These are phyloP conservation scores for Suillus tomentosus DNA, from an alignment of 768 basidiomycete genomes.

Conservation along the genomic window DNA sequence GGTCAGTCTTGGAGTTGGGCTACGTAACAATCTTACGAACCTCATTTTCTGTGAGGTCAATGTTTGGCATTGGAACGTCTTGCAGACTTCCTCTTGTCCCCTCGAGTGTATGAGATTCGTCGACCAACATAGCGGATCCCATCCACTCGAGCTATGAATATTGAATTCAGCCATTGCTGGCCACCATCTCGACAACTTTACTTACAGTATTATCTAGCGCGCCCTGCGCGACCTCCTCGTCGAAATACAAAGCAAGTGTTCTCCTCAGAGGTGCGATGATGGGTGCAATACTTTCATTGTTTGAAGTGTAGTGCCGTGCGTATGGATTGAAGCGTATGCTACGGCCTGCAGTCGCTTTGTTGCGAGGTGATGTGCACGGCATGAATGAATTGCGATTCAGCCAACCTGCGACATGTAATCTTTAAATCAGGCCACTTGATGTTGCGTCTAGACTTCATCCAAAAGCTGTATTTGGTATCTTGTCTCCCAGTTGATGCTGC, in stretches of 20 bases:
- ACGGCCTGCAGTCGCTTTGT: neutral
- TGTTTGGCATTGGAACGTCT: neutral
- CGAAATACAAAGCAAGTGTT: neutral
- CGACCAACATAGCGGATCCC: neutral
- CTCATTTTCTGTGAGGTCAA: neutral
- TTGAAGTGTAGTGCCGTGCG: neutral
- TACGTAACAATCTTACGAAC: neutral
- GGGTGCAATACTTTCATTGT: neutral
- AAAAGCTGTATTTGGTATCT: neutral
- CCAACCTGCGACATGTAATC: neutral
- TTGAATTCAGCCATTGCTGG: neutral
- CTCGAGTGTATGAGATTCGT: neutral
- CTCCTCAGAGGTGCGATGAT: neutral
- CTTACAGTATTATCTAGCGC: no score
- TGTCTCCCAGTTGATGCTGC: neutral
- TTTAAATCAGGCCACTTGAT: neutral
- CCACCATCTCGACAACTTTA: neutral
- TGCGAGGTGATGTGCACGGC: neutral
- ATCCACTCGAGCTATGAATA: neutral
- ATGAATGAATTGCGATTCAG: neutral
- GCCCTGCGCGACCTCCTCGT: no score
- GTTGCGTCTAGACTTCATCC: neutral
- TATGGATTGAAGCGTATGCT: neutral
- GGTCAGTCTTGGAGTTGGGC: neutral
- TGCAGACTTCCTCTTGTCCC: neutral